phyloP scores from a whole-genome alignment of 305 asterid species.

The Fraxinus sp. region DNA sequence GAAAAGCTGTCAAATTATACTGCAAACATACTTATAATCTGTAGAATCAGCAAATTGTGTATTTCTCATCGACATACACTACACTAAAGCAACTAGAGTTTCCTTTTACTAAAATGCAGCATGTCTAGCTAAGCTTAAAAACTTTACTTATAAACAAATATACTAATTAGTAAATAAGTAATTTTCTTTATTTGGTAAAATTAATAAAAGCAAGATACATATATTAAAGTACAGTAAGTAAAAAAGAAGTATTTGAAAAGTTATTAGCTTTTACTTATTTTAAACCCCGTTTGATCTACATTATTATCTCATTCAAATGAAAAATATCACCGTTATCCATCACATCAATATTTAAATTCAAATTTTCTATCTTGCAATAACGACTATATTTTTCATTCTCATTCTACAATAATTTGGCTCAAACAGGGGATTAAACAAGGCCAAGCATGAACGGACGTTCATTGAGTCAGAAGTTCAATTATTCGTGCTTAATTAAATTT shows the following conservation, averaged over 20 bases:
- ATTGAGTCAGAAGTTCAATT: conserved; percentile 9
- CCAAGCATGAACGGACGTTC: not conserved
- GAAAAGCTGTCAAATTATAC: not conserved
- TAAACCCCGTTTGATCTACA: not conserved
- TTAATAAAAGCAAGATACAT: not conserved
- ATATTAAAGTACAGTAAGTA: not conserved
- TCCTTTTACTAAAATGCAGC: not conserved
- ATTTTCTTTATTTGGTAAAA: not conserved
- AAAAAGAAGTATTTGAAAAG: not conserved
- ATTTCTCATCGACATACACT: not conserved
- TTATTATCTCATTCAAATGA: too few species aligned
- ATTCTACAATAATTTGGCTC: too few species aligned
- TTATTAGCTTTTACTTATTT: not conserved
- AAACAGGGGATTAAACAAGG: not conserved
- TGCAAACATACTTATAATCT: not conserved
- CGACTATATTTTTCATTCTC: too few species aligned
- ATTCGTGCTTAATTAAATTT: not conserved
- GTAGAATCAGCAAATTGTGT: not conserved
- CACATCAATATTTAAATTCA: too few species aligned
- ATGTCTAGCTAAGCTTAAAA: not conserved
- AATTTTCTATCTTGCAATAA: too few species aligned
- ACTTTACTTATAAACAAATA: not conserved
- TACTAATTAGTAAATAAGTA: not conserved
- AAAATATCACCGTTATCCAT: too few species aligned
- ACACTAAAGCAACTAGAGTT: not conserved